phyloP scores from a whole-genome alignment of 139 green algal species.

The Desmodesmus armatus region DNA sequence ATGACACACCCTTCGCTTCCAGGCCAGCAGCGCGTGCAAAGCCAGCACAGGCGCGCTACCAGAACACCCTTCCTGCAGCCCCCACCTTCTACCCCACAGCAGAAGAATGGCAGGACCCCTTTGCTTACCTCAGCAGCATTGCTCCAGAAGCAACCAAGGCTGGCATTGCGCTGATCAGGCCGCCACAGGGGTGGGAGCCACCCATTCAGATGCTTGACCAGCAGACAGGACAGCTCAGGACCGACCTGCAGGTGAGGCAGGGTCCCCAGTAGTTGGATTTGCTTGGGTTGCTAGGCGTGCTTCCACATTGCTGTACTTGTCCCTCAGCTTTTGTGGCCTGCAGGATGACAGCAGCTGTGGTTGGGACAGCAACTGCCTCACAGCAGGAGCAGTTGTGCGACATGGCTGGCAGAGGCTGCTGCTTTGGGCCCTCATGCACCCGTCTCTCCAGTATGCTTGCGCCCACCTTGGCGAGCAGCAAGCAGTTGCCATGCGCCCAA shows the following conservation, averaged over 20 bases:
- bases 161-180: constrained; percentile 91
- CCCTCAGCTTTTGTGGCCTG: no score
- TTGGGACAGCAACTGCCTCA: background rate
- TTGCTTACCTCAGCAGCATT: constrained; percentile 86
- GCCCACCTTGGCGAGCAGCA: no score
- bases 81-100: constrained; percentile 81
- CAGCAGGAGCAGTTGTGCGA: no score
- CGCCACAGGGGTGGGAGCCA: constrained; percentile 76
- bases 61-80: constrained; percentile 55
- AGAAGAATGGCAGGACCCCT: constrained; percentile 86
- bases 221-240: constrained; percentile 22
- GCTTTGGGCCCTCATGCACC: no score
- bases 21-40: constrained; percentile 46
- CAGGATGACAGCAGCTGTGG: no score
- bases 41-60: constrained; percentile 39
- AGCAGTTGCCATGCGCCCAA: no score
- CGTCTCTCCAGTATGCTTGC: no score
- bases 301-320: no score
- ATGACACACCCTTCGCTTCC: constrained; percentile 33
- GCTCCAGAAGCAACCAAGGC: constrained; percentile 66
- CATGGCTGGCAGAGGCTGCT: no score
- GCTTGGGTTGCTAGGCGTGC: no score
- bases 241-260: constrained; percentile 17
- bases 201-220: constrained; percentile 49
- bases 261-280: no score